Base-by-base conservation (phyloP, 805 yeast species). In the Candida parachauliodes region DNA sequence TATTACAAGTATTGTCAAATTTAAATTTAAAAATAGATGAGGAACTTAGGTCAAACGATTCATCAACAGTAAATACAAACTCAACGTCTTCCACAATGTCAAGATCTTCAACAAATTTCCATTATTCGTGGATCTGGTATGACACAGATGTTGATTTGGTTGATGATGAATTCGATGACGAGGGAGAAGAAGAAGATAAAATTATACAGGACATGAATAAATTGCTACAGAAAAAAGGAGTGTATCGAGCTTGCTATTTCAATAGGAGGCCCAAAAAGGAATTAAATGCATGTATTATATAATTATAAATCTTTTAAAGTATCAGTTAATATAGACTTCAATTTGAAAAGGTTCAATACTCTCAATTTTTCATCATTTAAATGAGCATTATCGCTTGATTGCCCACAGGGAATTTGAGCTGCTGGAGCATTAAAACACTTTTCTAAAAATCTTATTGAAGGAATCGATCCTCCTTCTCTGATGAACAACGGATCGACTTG, bases 391-490 rank as follows among this genome's bases (percentile, higher is more conserved):
- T 93, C 98, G 29, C 93, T 79, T 1, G 91, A 76, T 63, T 91
- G 98, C 0, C 98, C 98, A 54, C 97, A 88, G 2, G 98, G 98
- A 23, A 93, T 76, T 59, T 93, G 98, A 0, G 91, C 94, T 1
- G 96, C 98, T 18, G 87, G 86, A 3, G 98, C 96, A 36, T 72
- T 60, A 47, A 91, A 85, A 9, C 74, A 67, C 57, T 85, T 85
- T 51, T 91, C 98, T 46, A 91, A 62, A 43, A 83, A 83, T 45
- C 96, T 64, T 6, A 93, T 80, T 8, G 91, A 82, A 2, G 98
- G 97, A 56, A 91, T 88, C 0, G 97, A 87, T 0, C 98, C 98
- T 43, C 98, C 98, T 64, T 93, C 98, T 47, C 98, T 76, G 22
- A 93, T 86, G 43, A 80, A 82, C 28, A 91, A 63, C 2, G 98